These are phyloP conservation scores for Harringtonia aguacate DNA, from an alignment of 2,329 filamentous ascomycete genomes.

Conservation along the genomic window DNA sequence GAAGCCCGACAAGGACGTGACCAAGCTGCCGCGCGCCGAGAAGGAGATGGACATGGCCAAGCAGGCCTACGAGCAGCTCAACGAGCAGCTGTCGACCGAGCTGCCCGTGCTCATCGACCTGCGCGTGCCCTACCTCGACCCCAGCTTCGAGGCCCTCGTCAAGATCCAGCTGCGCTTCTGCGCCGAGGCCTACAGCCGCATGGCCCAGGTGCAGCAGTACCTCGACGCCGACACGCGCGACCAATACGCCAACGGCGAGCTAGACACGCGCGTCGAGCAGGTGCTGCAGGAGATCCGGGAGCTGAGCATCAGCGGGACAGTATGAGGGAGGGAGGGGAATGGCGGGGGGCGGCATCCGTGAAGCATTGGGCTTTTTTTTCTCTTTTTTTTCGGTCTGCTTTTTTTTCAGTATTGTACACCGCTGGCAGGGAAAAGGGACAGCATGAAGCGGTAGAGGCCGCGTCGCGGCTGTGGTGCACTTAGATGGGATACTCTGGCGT, in stretches of 20 bases:
- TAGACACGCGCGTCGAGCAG: constrained; percentile 88
- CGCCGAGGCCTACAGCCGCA: constrained; percentile 90
- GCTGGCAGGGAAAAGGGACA: too few relatives aligned
- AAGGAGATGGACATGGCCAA: constrained; percentile 95
- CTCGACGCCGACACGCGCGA: constrained; percentile 91
- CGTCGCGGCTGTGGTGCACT: too few relatives aligned
- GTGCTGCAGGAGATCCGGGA: constrained; percentile 95
- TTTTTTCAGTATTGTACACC: too few relatives aligned
- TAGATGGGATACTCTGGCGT: too few relatives aligned
- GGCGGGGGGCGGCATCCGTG: too few relatives aligned
- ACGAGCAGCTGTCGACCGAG: constrained; percentile 89
- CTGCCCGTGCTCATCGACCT: constrained; percentile 93
- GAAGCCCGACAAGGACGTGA: constrained; percentile 97
- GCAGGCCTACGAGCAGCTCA: constrained; percentile 88
- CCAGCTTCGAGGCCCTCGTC: constrained; percentile 92
- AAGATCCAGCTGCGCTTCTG: constrained; percentile 98
- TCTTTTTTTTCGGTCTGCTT: too few relatives aligned
- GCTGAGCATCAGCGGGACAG: constrained; percentile 75
- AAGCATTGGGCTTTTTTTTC: too few relatives aligned
- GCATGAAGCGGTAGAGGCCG: too few relatives aligned
- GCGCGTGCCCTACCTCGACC: constrained; percentile 92
- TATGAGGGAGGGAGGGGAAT: too few relatives aligned
- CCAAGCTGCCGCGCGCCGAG: constrained; percentile 89
- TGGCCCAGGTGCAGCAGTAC: constrained; percentile 99
- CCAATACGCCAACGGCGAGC: constrained; percentile 85